Evolutionary conservation across 768 basidiomycete species (phyloP).

Genomic region (Phlebiopsis gigantea): DNA sequence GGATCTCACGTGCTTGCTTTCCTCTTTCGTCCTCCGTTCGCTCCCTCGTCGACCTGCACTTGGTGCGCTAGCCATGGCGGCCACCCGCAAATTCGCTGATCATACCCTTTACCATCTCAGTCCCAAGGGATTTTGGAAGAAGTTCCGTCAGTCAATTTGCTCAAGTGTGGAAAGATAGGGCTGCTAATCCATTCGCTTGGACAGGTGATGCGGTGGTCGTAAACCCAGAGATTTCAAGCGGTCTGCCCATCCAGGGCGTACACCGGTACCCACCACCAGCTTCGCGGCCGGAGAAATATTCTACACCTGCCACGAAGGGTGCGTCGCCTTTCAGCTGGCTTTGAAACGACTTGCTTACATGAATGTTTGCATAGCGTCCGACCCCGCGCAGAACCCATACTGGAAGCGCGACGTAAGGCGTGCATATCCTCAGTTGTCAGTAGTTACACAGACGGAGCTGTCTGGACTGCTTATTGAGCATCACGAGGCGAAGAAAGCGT

Average conservation of each 20-base stretch:
- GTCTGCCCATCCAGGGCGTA: constrained; percentile 69
- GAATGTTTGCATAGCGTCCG: constrained; percentile 57
- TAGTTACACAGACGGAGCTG: constrained; percentile 80
- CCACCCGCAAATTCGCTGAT: constrained; percentile 77
- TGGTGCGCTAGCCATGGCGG: constrained; percentile 26
- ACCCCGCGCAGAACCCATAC: constrained; percentile 87
- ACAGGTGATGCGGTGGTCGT: constrained; percentile 78
- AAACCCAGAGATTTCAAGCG: constrained; percentile 88
- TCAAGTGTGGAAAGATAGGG: neutral
- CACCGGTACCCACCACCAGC: constrained; percentile 84
- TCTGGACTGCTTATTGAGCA: constrained; percentile 80
- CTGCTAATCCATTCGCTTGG: neutral
- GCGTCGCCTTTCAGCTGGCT: constrained; percentile 12
- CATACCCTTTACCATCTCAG: constrained; percentile 87
- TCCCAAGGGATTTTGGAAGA: constrained; percentile 94
- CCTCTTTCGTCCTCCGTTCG: constrained; percentile 8
- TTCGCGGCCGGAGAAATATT: constrained; percentile 82
- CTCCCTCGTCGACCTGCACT: constrained; percentile 1
- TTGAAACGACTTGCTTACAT: neutral
- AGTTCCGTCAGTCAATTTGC: constrained; percentile 62
- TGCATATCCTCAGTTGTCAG: constrained; percentile 86
- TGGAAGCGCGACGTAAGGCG: constrained; percentile 95
- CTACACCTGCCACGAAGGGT: constrained; percentile 89
- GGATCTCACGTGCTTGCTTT: neutral
- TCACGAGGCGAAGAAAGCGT: constrained; percentile 54